A percentile compares a stretch with the other conserved stretches of the same genome.
phyloP scores from a whole-genome alignment of 2,329 filamentous ascomycete species.

The Daldinia sp. region DNA sequence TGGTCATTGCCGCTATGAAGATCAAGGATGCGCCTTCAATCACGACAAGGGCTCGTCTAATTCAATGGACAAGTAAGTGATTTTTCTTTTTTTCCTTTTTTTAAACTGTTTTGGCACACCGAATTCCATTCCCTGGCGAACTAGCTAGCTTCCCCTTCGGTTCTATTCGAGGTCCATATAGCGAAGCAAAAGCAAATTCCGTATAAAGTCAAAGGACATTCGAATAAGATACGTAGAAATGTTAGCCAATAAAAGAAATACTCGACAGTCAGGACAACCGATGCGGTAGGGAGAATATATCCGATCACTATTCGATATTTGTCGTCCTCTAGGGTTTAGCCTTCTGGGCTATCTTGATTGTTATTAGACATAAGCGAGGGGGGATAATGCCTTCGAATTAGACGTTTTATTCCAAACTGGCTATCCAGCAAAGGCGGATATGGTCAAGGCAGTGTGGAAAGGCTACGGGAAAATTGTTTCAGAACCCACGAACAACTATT shows the following conservation, averaged over 20 bases:
- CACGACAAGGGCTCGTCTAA: constrained; percentile 70
- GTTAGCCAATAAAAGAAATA: constrained; percentile 12
- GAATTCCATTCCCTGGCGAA: not conserved
- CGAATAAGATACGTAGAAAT: constrained; percentile 5
- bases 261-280: not conserved
- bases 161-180: constrained; percentile 6
- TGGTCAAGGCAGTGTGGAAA: not conserved
- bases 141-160: constrained; percentile 27
- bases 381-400: not conserved
- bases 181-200: not conserved
- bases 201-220: constrained; percentile 6
- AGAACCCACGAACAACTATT: not conserved
- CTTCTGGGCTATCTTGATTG: not conserved
- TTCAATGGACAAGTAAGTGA: constrained; percentile 45
- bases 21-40: constrained; percentile 89
- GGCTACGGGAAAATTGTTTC: not conserved
- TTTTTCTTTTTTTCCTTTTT: constrained; percentile 2
- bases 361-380: not conserved
- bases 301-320: not conserved
- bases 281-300: not conserved
- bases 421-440: not conserved
- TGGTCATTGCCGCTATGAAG: constrained; percentile 90
- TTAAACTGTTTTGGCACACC: too few relatives aligned
- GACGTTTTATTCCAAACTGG: not conserved
- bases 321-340: not conserved